Conservation (phyloP, 306 rosid species). For the Casuarina equisetifolia region DNA sequence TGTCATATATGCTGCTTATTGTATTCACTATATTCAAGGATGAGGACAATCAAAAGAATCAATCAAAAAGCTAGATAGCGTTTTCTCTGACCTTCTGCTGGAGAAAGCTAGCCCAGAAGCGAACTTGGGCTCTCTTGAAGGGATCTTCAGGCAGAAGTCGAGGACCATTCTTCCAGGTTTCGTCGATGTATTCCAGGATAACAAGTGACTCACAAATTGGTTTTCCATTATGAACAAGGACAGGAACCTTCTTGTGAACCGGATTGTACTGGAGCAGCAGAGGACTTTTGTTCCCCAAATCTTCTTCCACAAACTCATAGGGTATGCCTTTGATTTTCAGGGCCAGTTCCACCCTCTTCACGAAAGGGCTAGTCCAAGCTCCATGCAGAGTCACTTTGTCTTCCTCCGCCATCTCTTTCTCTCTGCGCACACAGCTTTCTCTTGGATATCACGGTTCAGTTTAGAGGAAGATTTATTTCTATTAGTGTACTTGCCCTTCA, state of each 20-base stretch:
- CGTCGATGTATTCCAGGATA: slow-evolving; percentile 40
- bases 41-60: too few species aligned
- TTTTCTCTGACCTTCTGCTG: not conserved
- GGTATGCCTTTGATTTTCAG: slow-evolving; percentile 36
- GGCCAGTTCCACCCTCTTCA: slow-evolving; percentile 34
- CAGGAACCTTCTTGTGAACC: slow-evolving; percentile 43
- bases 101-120: slow-evolving; percentile 35
- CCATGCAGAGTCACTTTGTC: slow-evolving; percentile 35
- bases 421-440: too few species aligned
- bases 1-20: too few species aligned
- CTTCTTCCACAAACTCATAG: slow-evolving; percentile 39
- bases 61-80: not conserved
- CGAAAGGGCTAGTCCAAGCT: slow-evolving; percentile 37
- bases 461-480: too few species aligned
- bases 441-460: too few species aligned
- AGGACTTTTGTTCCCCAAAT: slow-evolving; percentile 33
- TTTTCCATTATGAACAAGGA: slow-evolving; percentile 37
- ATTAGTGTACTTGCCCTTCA: too few species aligned
- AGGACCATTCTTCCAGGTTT: slow-evolving; percentile 36
- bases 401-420: slow-evolving; percentile 27
- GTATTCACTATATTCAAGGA: too few species aligned
- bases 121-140: slow-evolving; percentile 36
- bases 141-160: slow-evolving; percentile 32
- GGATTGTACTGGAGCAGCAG: slow-evolving; percentile 39
- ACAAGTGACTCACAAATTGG: slow-evolving; percentile 25